Conservation (phyloP, 2,329 filamentous ascomycete genomes). For the Colletotrichum acutatum region DNA sequence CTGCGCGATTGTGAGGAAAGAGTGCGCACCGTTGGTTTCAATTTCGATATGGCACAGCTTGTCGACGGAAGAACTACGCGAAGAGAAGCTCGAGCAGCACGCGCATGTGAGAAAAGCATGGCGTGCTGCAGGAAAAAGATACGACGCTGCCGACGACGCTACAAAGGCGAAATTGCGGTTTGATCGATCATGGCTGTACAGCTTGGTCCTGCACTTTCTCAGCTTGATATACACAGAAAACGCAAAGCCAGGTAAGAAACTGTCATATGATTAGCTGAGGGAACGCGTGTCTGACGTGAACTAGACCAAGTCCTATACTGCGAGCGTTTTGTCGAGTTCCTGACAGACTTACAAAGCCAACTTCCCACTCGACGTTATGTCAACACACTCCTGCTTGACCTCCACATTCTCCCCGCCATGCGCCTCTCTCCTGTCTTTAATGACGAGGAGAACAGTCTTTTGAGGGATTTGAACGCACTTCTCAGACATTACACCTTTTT, state of each 20-base stretch:
- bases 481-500: conserved; percentile 90
- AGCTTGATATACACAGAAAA: conserved; percentile 73
- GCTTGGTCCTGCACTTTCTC: conserved; percentile 85
- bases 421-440: conserved; percentile 82
- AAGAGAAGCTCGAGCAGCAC: conserved; percentile 77
- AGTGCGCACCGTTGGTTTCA: conserved; percentile 94
- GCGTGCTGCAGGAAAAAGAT: conserved; percentile 87
- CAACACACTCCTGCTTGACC: conserved; percentile 85
- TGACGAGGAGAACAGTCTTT: conserved; percentile 77
- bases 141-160: conserved; percentile 84
- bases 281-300: conserved; percentile 40
- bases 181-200: conserved; percentile 93
- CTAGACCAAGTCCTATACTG: conserved; percentile 81
- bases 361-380: conserved; percentile 93
- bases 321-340: conserved; percentile 91
- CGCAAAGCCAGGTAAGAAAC: conserved; percentile 55
- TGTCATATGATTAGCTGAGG: conserved; percentile 2
- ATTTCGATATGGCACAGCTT: conserved; percentile 97
- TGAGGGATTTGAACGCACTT: conserved; percentile 84
- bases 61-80: conserved; percentile 79
- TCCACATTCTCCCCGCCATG: conserved; percentile 84
- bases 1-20: conserved; percentile 87
- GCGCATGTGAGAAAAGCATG: conserved; percentile 88
- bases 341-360: conserved; percentile 92
- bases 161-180: conserved; percentile 85